Base-by-base conservation (phyloP, 768 basidiomycete genomes). In the Kwoniella mangroviensis region DNA sequence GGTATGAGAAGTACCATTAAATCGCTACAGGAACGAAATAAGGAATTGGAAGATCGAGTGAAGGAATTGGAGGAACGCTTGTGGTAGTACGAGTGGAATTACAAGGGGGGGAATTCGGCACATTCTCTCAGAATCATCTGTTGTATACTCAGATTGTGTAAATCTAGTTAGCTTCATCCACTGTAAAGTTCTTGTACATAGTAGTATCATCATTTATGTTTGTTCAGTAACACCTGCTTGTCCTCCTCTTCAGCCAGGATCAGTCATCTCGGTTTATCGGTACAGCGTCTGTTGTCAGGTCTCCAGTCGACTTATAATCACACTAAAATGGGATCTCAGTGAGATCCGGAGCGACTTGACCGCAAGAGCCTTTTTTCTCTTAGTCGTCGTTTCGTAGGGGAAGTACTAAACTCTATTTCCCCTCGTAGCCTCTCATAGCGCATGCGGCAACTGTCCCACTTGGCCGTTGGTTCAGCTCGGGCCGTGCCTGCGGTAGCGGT, bases 1-100 rank as follows among this genome's bases (percentile, higher is more conserved):
- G 76, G 79, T 4, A 72, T 80, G 58, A 52, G 79, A 26, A 76
- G 63, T 57, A 74, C 69, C 12, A 76, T 79, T 13, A 65, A 67
- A 52, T 51, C 55, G 13, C 61, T 73, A 55, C 68, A 77, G 43
- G 74, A 77, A 15, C 24, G 55, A 57, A 77, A 75, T 56, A 68
- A 67, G 26, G 73, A 72, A 40, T 45, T 74, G 58, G 73, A 75
- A 65, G 67, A 65, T 49, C 66, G 34, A 55, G 51, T 75, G 13
- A 55, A 66, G 19, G 62, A 62, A 40, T 40, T 70, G 42, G 69
- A 70, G 58, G 56, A 56, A 26, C 58, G 67, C 19, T 19, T 62
- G 49, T 51, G 51, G 4, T 10, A 52, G 26, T 63, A 34, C 6
- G 24, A 63, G 24, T 12, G 26, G 7, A 4, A 12, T 63, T 7